Base-by-base conservation (phyloP, 106 monocot genomes). In the Dioscorea dumetorum region DNA sequence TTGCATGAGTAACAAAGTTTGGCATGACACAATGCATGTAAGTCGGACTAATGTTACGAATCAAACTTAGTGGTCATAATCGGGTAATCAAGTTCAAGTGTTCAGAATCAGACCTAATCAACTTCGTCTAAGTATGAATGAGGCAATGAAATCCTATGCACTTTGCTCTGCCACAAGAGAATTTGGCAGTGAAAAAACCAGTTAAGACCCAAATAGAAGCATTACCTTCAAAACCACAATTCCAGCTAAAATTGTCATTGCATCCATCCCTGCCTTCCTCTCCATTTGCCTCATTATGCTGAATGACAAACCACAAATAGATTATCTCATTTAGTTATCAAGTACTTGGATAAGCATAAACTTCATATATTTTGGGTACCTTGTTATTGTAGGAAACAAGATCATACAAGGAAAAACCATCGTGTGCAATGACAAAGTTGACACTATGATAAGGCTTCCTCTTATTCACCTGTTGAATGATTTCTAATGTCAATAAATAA, bases 161-260 rank as follows among this genome's bases (percentile, higher is more conserved):
- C 41, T 41, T 5, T 5, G 5, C 41, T 41, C 10, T 8, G 10
- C 41, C 41, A 41, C 6, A 6, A 41, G 41, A 6, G 41, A 41
- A 5, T 41, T 6, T 10, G 10, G 41, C 41, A 3, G 41, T 10
- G 10, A 41, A 41, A 41, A 41, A 6, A 41, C 41, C 10, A 10
- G 0, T 3, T 41, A 23, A 32, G 48, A 24, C 33, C 19, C 24
- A 50, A 48, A 41, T 56, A 62, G 7, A 28, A 19, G 13, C 50
- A 57, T 67, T 82, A 99, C 99, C 99, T 90, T 99, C 99, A 90
- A 75, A 73, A 73, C 99, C 99, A 77, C 92, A 99, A 61, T 99
- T 99, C 99, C 99, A 99, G 72, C 99, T 99, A 77, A 83, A 81
- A 73, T 99, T 99, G 66, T 92, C 97, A 80, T 99, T 93, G 83